Evolutionary conservation across 129 eudicot genomes (phyloP).

Genomic region (Cynara cardunculus): DNA sequence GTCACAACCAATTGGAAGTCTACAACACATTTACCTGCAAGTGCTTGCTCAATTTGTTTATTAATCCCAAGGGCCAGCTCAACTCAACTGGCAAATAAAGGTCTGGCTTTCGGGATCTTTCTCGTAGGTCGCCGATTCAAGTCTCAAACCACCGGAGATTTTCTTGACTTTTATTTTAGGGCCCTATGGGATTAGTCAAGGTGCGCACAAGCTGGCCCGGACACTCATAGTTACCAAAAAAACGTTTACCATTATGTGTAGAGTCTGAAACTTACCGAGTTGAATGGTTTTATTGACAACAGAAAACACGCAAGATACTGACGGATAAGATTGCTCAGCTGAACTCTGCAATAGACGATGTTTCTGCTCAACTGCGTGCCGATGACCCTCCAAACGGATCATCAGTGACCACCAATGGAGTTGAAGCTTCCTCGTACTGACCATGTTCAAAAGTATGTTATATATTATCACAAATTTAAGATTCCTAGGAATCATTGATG

Average conservation of each 20-base stretch:
- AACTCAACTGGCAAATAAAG: too few species aligned
- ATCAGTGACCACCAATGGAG: slow-evolving; percentile 47
- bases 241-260: neutral
- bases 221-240: neutral
- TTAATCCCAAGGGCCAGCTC: too few species aligned
- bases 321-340: slow-evolving; percentile 67
- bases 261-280: neutral
- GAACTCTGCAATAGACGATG: slow-evolving; percentile 68
- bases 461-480: neutral
- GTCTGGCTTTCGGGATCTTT: too few species aligned
- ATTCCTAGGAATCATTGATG: neutral
- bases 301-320: slow-evolving; percentile 63
- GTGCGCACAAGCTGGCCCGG: neutral
- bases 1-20: neutral
- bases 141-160: too few species aligned
- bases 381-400: slow-evolving; percentile 48
- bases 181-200: too few species aligned
- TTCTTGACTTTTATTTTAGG: too few species aligned
- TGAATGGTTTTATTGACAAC: slow-evolving; percentile 9
- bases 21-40: too few species aligned
- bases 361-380: slow-evolving; percentile 49
- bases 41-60: too few species aligned
- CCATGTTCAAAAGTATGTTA: slow-evolving; percentile 6
- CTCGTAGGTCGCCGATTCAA: too few species aligned
- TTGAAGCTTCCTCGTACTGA: slow-evolving; percentile 30